Conservation (phyloP, 2,329 filamentous ascomycete species). For the Talaromyces sp. region DNA sequence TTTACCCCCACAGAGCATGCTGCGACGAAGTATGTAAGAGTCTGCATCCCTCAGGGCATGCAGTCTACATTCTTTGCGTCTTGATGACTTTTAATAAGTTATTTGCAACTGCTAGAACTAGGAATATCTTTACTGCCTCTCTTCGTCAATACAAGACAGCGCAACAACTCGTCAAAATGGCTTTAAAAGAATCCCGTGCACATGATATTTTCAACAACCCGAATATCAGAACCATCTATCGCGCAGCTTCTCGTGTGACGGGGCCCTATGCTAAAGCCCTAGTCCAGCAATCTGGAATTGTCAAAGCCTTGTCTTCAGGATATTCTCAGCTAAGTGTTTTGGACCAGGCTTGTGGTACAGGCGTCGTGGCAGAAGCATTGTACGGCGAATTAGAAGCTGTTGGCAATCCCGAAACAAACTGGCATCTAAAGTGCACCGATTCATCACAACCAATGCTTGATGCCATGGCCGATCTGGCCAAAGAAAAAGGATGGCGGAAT, state of each 20-base stretch:
- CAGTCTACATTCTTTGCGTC: neutral
- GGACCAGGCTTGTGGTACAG: neutral
- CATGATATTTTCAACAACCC: neutral
- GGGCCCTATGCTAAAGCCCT: neutral
- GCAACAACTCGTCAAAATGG: neutral
- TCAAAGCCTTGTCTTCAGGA: neutral
- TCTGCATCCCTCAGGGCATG: too few species aligned
- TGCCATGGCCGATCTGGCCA: neutral
- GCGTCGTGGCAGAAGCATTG: neutral
- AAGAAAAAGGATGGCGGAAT: neutral
- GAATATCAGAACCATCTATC: neutral
- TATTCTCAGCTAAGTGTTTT: neutral
- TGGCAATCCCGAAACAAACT: neutral
- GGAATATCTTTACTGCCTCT: neutral
- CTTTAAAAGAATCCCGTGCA: neutral
- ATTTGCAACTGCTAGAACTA: neutral
- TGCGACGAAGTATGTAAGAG: neutral
- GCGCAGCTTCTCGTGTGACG: neutral
- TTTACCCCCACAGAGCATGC: neutral
- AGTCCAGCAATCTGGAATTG: neutral
- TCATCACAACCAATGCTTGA: neutral
- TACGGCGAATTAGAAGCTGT: neutral
- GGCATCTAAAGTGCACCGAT: neutral
- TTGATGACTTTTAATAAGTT: neutral
- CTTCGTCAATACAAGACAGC: neutral